A percentile compares a stretch with the other conserved stretches of the same genome.
phyloP scores from a whole-genome alignment of 306 rosid species.

The Vicia sativa region DNA sequence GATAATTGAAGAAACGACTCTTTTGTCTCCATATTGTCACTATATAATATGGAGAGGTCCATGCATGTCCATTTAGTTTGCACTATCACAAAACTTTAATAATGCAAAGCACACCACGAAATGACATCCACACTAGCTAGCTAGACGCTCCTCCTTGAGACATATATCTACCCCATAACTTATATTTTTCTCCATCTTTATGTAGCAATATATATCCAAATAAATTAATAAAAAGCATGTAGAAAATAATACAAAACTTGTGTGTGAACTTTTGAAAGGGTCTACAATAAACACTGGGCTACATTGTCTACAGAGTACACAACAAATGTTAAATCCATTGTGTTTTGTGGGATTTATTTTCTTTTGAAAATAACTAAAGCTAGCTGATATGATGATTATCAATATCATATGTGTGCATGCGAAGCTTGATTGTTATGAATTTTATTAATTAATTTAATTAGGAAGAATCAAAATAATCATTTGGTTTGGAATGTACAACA shows the following conservation, averaged over 20 bases:
- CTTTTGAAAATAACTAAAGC: constrained; percentile 25
- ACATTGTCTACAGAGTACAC: constrained; percentile 21
- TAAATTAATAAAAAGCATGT: constrained; percentile 42
- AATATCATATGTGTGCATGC: constrained; percentile 34
- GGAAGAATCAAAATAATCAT: constrained; percentile 34
- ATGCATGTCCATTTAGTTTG: constrained; percentile 55
- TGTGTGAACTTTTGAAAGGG: constrained; percentile 4
- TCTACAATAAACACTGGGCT: neutral
- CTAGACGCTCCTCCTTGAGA: constrained; percentile 70
- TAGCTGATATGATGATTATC: neutral
- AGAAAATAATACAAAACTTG: neutral
- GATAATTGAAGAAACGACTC: constrained; percentile 68
- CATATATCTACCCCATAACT: constrained; percentile 37
- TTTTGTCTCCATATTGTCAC: constrained; percentile 68
- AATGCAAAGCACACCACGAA: constrained; percentile 47
- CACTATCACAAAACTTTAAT: constrained; percentile 59
- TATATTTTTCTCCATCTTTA: constrained; percentile 53
- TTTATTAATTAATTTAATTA: constrained; percentile 25
- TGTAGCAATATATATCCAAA: constrained; percentile 53
- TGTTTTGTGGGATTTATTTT: neutral
- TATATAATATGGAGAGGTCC: constrained; percentile 57
- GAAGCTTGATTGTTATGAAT: constrained; percentile 33
- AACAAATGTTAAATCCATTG: constrained; percentile 13
- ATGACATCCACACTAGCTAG: constrained; percentile 29
- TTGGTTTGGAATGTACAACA: constrained; percentile 33